A percentile compares a stretch with the other conserved stretches of the same genome.
phyloP scores from a whole-genome alignment of 2,329 filamentous ascomycete species.

The Claviceps sp. region DNA sequence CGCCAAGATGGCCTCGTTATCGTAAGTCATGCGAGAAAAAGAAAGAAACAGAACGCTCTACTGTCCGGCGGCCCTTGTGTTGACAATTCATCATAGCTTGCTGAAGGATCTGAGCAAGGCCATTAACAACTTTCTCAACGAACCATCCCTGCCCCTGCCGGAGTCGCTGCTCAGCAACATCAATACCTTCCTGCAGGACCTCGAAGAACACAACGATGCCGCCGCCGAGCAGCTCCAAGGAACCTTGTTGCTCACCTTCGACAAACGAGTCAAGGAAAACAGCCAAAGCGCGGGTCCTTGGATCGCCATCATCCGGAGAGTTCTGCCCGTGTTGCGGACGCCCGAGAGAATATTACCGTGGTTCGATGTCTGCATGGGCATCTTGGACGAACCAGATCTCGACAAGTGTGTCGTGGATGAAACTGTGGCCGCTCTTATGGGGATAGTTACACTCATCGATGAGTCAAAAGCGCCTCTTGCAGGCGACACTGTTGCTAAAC shows the following conservation, averaged over 20 bases:
- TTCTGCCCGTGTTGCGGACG: constrained; percentile 51
- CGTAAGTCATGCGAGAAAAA: constrained; percentile 10
- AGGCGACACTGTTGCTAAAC: constrained; percentile 28
- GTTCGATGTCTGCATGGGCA: constrained; percentile 43
- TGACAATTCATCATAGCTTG: constrained; percentile 25
- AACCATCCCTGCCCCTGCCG: constrained; percentile 49
- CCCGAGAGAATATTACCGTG: constrained; percentile 52
- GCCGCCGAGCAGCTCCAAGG: constrained; percentile 61
- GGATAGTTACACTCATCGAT: constrained; percentile 49
- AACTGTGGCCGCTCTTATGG: constrained; percentile 49
- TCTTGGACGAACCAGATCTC: constrained; percentile 36
- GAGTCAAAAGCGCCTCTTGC: constrained; percentile 34
- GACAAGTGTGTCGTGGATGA: constrained; percentile 53
- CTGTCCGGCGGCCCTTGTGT: too few relatives aligned
- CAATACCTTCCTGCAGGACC: constrained; percentile 53
- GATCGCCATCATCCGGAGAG: constrained; percentile 48
- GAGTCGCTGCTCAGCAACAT: constrained; percentile 50
- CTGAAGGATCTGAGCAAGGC: constrained; percentile 48
- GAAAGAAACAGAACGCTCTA: too few relatives aligned
- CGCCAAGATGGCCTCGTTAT: constrained; percentile 13
- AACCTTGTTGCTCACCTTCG: constrained; percentile 54
- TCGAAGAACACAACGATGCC: constrained; percentile 52
- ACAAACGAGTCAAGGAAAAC: constrained; percentile 45
- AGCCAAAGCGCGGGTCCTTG: constrained; percentile 51
- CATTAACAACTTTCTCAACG: constrained; percentile 33